Percentiles rank a stretch among this genome's conserved stretches.
Evolutionary conservation across 495 filamentous ascomycete species (phyloP).

Genomic region (Penicillium argentinense): DNA sequence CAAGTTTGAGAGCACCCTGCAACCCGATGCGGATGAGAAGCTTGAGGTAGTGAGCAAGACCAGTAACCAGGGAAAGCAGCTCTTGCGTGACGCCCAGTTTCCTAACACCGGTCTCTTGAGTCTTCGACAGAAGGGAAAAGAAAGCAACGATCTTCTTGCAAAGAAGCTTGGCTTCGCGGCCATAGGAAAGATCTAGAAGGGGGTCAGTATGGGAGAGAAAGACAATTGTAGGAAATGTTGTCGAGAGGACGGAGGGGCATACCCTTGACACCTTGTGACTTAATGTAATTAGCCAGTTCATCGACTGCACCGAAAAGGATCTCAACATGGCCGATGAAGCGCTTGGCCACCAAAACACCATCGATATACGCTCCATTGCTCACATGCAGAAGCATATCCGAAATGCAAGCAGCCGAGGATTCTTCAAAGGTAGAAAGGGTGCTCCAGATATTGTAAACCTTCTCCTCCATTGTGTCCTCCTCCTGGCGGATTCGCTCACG

Average conservation of each 20-base stretch:
- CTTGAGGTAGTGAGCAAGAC: constrained; percentile 96
- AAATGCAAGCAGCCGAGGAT: constrained; percentile 96
- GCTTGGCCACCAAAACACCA: constrained; percentile 92
- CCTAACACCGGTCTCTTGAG: constrained; percentile 82
- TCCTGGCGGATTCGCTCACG: constrained; percentile 75
- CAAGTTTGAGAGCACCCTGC: constrained; percentile 87
- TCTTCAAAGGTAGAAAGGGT: constrained; percentile 97
- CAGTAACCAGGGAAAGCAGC: constrained; percentile 89
- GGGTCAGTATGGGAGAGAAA: not conserved
- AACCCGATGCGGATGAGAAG: constrained; percentile 96
- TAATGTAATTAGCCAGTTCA: constrained; percentile 72
- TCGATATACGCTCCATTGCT: constrained; percentile 97
- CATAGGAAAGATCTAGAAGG: constrained; percentile 74
- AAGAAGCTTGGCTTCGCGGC: constrained; percentile 91
- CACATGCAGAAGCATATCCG: constrained; percentile 98
- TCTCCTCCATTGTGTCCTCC: constrained; percentile 95
- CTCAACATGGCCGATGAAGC: constrained; percentile 95
- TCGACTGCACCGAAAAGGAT: constrained; percentile 89
- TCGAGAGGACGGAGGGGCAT: too few relatives aligned
- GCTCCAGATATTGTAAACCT: constrained; percentile 98
- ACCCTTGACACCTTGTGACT: constrained; percentile 72
- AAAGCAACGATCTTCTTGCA: constrained; percentile 99
- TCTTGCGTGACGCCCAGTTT: constrained; percentile 97
- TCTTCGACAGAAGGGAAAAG: constrained; percentile 90
- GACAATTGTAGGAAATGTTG: too few relatives aligned